Evolutionary conservation across 768 basidiomycete species (phyloP), one percentile per base, ranked within the genome.

Genomic region (Rossbeevera mucosa): DNA sequence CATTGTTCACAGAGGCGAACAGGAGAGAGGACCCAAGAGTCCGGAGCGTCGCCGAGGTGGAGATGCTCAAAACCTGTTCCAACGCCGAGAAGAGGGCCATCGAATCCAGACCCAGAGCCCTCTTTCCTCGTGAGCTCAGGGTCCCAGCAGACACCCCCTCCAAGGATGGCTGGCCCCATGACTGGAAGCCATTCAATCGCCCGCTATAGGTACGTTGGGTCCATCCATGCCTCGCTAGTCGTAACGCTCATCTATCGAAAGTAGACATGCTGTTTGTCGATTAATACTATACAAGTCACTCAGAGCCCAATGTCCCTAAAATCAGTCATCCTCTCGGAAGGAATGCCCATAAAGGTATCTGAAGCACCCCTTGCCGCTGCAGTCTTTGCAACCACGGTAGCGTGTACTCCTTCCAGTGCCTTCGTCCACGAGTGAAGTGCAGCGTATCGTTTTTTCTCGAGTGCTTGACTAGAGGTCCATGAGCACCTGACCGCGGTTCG

Each of bases 41-140:
- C 41, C 77, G 83, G 65, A 81, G 73, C 47, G 57, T 65, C 43
- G 75, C 71, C 30, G 85, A 93, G 71, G 63, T 76, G 59, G 81
- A 80, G 65, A 62, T 80, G 53, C 65, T 80, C 57, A 87, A 85
- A 70, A 76, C 72, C 14, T 71, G 87, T 67, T 83, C 80, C 57
- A 80, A 76, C 9, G 72, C 81, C 18, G 88, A 91, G 69, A 77
- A 79, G 64, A 80, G 80, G 62, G 83, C 81, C 12, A 70, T 86
- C 60, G 90, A 94, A 67, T 83, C 88, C 26, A 78, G 89, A 59
- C 77, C 88, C 65, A 82, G 83, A 51, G 89, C 88, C 1, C 67
- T 95, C 31, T 90, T 94, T 71, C 94, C 94, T 54, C 80, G 94
- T 54, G 94, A 97, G 67, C 65, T 91, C 64, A 82, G 84, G 57